Evolutionary conservation across 2,329 filamentous ascomycete species (phyloP).

Genomic region (Phialophora verrucosa): DNA sequence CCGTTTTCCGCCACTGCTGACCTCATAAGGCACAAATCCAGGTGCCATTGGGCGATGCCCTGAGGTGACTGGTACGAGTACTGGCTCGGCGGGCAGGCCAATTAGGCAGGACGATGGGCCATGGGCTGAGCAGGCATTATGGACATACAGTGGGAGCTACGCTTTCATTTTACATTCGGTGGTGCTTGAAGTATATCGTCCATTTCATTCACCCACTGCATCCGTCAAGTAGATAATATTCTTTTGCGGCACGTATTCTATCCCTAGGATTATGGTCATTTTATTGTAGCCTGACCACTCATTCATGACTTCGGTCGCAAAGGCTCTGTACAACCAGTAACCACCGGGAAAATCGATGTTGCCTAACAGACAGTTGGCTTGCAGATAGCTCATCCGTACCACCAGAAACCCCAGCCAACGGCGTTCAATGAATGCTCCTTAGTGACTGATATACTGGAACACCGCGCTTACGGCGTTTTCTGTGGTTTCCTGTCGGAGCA

Average conservation of each 20-base stretch:
- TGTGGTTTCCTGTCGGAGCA: constrained; percentile 82
- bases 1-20: neutral
- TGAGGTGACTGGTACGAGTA: too few species aligned
- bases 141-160: neutral
- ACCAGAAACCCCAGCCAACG: neutral
- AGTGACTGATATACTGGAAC: constrained; percentile 98
- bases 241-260: neutral
- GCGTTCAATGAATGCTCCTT: constrained; percentile 26
- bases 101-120: neutral
- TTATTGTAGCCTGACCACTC: neutral
- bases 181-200: neutral
- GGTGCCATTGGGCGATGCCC: neutral
- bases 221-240: neutral
- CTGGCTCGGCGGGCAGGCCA: too few species aligned
- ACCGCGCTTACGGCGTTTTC: constrained; percentile 87
- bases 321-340: neutral
- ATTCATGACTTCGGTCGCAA: neutral
- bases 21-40: neutral
- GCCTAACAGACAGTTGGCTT: constrained; percentile 1
- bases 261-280: neutral
- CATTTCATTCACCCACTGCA: neutral
- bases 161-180: neutral
- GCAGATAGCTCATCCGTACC: neutral
- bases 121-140: neutral
- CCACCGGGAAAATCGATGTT: constrained; percentile 1